Conservation (phyloP, 495 filamentous ascomycete species). For the Ascodesmis nigricans region DNA sequence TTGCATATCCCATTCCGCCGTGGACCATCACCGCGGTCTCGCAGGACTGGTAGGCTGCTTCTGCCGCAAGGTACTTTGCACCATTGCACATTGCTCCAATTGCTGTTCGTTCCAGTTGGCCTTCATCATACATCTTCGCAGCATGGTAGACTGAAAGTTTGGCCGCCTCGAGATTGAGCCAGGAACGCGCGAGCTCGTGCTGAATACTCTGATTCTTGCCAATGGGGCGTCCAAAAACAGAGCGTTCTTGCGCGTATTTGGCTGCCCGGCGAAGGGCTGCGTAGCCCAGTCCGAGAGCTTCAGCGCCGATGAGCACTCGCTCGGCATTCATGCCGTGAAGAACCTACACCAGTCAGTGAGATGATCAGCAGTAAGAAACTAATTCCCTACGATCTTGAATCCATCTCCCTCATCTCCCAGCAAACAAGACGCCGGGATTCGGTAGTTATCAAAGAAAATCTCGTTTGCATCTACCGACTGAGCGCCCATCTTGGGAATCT, state of each 20-base stretch:
- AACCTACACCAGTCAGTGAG: conserved; percentile 26
- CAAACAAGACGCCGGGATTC: conserved; percentile 34
- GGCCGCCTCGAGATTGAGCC: conserved; percentile 60
- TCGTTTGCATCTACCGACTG: conserved; percentile 63
- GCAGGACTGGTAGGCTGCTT: conserved; percentile 55
- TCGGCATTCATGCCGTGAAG: conserved; percentile 74
- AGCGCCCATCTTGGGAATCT: conserved; percentile 65
- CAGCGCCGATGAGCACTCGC: conserved; percentile 51
- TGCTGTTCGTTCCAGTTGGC: neutral
- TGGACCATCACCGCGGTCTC: conserved; percentile 34
- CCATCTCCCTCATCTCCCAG: conserved; percentile 50
- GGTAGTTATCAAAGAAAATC: conserved; percentile 60
- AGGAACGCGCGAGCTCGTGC: conserved; percentile 51
- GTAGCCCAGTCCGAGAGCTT: conserved; percentile 58
- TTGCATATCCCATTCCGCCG: conserved; percentile 59
- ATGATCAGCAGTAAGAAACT: no score
- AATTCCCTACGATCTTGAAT: conserved; percentile 38
- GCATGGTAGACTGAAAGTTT: conserved; percentile 62
- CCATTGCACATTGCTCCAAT: conserved; percentile 54
- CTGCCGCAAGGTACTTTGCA: conserved; percentile 59
- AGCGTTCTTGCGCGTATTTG: conserved; percentile 42
- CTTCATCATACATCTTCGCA: conserved; percentile 42
- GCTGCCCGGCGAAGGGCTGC: conserved; percentile 43
- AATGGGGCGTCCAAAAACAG: conserved; percentile 49
- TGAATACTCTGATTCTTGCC: conserved; percentile 55